Conservation (phyloP, 177 flowering plant species). For the Vitis hybrid region DNA sequence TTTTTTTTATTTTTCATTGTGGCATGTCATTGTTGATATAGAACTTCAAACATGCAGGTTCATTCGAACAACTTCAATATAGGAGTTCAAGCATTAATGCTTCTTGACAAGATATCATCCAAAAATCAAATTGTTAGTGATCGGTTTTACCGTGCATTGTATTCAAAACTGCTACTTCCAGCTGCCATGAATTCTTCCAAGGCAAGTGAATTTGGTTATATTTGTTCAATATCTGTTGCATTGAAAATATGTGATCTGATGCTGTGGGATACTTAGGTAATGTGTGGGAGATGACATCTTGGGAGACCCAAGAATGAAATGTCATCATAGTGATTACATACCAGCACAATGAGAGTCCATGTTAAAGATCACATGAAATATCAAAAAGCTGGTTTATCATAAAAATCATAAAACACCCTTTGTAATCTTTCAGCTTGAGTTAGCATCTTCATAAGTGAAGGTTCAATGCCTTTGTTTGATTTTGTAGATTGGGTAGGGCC, state of each 20-base stretch:
- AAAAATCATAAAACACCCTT: too few species aligned
- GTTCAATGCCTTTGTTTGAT: too few species aligned
- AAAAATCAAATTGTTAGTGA: conserved; percentile 94
- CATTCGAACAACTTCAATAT: conserved; percentile 96
- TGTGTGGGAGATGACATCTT: neutral
- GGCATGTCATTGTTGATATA: neutral
- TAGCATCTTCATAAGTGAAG: too few species aligned
- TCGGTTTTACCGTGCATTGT: conserved; percentile 92
- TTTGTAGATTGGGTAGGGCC: too few species aligned
- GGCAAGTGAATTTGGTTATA: conserved; percentile 35
- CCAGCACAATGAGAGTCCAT: neutral
- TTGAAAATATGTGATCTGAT: neutral
- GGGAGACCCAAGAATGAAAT: neutral
- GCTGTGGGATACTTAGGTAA: neutral
- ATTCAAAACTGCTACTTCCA: conserved; percentile 83
- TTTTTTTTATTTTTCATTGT: neutral
- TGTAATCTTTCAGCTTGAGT: too few species aligned
- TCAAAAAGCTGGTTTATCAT: neutral
- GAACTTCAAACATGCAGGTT: conserved; percentile 50
- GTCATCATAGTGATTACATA: neutral
- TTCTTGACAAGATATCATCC: conserved; percentile 85
- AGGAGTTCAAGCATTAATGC: conserved; percentile 93
- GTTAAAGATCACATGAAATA: neutral
- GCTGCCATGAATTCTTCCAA: conserved; percentile 92
- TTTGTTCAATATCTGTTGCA: neutral